Evolutionary conservation across 148 eudicot genomes (phyloP).

Genomic region (Fagopyrum tataricum): DNA sequence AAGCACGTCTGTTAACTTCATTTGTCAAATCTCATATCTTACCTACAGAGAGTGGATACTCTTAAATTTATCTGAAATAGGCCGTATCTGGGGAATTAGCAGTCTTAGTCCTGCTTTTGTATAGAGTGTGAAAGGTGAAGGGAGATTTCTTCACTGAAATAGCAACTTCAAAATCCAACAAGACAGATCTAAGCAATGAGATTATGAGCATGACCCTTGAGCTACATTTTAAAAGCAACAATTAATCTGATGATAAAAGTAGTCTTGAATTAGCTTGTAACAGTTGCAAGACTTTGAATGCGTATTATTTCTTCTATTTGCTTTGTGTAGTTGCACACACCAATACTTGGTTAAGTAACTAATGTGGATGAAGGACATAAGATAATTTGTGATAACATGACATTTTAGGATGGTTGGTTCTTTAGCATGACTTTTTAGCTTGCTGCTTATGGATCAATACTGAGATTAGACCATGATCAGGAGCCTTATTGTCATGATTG

Average conservation of each 20-base stretch:
- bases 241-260: background rate
- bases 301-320: background rate
- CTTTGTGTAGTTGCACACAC: background rate
- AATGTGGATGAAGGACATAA: background rate
- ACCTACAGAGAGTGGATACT: background rate
- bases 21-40: background rate
- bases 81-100: background rate
- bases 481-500: background rate
- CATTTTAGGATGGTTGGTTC: too few relatives aligned
- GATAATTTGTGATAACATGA: too few relatives aligned
- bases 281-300: background rate
- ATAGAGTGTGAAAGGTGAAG: background rate
- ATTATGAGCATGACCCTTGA: slow-evolving; percentile 1
- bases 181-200: background rate
- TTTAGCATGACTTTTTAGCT: background rate
- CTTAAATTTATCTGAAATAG: background rate
- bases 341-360: background rate
- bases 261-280: background rate
- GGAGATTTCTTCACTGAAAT: slow-evolving; percentile 1
- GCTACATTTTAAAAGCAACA: background rate
- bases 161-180: background rate
- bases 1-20: background rate
- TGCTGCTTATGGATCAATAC: too few relatives aligned
- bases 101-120: background rate
- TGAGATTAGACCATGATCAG: background rate